These are phyloP conservation scores for Lentinula novae-zelandiae DNA, from an alignment of 1,284 basidiomycete genomes.

Conservation along the genomic window DNA sequence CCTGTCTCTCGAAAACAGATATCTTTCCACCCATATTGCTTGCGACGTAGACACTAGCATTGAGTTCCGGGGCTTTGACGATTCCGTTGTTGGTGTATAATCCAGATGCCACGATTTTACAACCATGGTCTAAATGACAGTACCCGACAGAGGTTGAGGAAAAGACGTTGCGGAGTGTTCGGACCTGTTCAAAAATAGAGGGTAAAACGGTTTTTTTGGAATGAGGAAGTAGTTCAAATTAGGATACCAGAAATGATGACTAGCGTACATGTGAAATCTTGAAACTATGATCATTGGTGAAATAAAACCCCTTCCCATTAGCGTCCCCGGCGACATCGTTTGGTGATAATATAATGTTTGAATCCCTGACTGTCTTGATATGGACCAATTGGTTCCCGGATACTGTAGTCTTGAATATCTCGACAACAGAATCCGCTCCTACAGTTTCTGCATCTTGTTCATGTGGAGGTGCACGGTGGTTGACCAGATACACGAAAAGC, in stretches of 20 bases:
- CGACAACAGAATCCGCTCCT: conserved; percentile 70
- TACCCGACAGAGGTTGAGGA: conserved; percentile 45
- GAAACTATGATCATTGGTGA: conserved; percentile 59
- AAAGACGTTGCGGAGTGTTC: conserved; percentile 1
- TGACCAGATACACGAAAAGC: conserved; percentile 65
- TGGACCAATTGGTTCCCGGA: conserved; percentile 46
- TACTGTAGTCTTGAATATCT: conserved; percentile 59
- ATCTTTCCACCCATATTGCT: conserved; percentile 32
- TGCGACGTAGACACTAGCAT: conserved; percentile 56
- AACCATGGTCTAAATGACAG: conserved; percentile 54
- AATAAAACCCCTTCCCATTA: conserved; percentile 59
- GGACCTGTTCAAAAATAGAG: background rate
- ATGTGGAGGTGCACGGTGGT: conserved; percentile 53
- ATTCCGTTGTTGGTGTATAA: conserved; percentile 56
- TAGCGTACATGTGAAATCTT: conserved; percentile 46
- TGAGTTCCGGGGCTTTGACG: conserved; percentile 32
- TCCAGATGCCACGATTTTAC: conserved; percentile 47
- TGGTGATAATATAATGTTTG: conserved; percentile 46
- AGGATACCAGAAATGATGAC: conserved; percentile 19
- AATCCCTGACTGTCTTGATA: conserved; percentile 55
- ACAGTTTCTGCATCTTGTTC: conserved; percentile 32
- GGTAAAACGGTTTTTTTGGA: background rate
- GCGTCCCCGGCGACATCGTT: conserved; percentile 68
- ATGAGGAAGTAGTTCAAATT: conserved; percentile 15
- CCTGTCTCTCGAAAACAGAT: conserved; percentile 52